Conservation (phyloP, 306 rosid genomes). For the Glycine soja region DNA sequence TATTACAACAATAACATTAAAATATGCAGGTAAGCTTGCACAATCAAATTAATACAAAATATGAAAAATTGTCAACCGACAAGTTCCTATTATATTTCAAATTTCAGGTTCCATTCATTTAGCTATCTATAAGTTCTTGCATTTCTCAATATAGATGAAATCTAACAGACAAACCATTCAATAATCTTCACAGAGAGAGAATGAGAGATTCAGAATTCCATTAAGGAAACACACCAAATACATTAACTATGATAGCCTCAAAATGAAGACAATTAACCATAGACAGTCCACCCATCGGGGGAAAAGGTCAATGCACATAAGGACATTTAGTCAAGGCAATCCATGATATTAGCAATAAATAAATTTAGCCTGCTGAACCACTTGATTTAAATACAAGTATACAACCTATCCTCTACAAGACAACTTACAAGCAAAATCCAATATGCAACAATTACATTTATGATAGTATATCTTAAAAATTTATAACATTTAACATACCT, state of each 20-base stretch:
- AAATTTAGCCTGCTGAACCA: slow-evolving; percentile 11
- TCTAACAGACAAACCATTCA: slow-evolving; percentile 4
- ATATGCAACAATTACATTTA: background rate
- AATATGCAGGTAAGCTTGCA: slow-evolving; percentile 22
- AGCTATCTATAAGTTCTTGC: slow-evolving; percentile 3
- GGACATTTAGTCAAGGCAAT: slow-evolving; percentile 22
- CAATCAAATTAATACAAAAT: background rate
- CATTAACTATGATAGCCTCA: slow-evolving; percentile 8
- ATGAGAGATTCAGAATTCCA: slow-evolving; percentile 17
- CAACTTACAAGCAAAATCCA: slow-evolving; percentile 2
- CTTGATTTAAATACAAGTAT: background rate
- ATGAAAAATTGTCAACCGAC: background rate
- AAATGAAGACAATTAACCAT: slow-evolving; percentile 20
- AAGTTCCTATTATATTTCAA: background rate
- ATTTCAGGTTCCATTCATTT: background rate
- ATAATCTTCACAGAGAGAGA: slow-evolving; percentile 11
- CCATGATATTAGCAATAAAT: background rate
- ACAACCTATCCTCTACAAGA: background rate
- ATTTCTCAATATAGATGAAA: slow-evolving; percentile 17
- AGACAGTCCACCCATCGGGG: background rate
- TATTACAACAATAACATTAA: background rate
- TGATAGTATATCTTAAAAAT: background rate
- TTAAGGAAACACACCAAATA: slow-evolving; percentile 8
- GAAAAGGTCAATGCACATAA: slow-evolving; percentile 18
- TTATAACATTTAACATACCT: slow-evolving; percentile 19